These are phyloP conservation scores for Suhomyces chickasaworum DNA, from an alignment of 1,139 yeast species.

Conservation along the genomic window DNA sequence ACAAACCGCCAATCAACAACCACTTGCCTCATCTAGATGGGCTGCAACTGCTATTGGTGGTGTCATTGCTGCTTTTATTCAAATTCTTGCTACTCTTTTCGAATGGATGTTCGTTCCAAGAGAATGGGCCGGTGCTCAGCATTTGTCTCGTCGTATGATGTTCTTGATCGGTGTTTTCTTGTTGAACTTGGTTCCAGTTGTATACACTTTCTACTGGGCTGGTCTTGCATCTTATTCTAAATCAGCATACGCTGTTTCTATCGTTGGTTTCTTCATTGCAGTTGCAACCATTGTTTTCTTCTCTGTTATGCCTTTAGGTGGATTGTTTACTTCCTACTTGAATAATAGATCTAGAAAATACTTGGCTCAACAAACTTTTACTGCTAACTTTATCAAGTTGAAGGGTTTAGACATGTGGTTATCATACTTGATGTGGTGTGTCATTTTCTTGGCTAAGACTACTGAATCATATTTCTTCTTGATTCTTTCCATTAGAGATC, in stretches of 20 bases:
- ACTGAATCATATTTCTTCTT: slow-evolving; percentile 91
- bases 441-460: slow-evolving; percentile 86
- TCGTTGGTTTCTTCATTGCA: slow-evolving; percentile 89
- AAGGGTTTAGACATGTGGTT: slow-evolving; percentile 93
- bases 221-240: slow-evolving; percentile 67
- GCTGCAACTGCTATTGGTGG: slow-evolving; percentile 94
- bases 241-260: slow-evolving; percentile 79
- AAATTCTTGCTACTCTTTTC: slow-evolving; percentile 81
- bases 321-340: slow-evolving; percentile 90
- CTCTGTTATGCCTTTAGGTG: slow-evolving; percentile 96
- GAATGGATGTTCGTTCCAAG: slow-evolving; percentile 98
- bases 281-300: slow-evolving; percentile 81
- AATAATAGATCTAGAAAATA: slow-evolving; percentile 85
- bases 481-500: slow-evolving; percentile 89
- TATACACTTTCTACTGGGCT: slow-evolving; percentile 83
- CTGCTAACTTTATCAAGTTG: slow-evolving; percentile 84
- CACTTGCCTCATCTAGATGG: slow-evolving; percentile 87
- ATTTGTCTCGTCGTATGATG: slow-evolving; percentile 81
- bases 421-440: slow-evolving; percentile 87
- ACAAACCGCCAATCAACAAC: slow-evolving; percentile 82
- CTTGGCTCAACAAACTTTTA: slow-evolving; percentile 92
- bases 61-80: slow-evolving; percentile 76
- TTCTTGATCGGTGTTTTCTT: slow-evolving; percentile 68
- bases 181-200: slow-evolving; percentile 80
- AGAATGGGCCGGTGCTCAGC: slow-evolving; percentile 99